These are phyloP conservation scores for Blepharisma stoltei DNA, from an alignment of 73 alveolate genomes.

Conservation along the genomic window DNA sequence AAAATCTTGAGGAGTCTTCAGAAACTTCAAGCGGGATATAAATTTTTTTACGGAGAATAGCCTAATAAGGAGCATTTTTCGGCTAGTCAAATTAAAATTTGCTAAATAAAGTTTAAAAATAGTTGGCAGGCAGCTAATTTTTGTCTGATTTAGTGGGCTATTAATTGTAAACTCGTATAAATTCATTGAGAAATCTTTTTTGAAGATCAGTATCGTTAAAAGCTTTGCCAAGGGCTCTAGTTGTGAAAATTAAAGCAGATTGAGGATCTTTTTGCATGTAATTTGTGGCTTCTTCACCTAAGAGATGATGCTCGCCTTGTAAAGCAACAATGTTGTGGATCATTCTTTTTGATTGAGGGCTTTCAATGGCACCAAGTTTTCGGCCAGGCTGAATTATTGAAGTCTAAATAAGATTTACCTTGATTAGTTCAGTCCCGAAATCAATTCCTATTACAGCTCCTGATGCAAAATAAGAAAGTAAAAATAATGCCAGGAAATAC, in stretches of 20 bases:
- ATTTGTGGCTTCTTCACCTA: constrained; percentile 55
- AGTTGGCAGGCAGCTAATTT: no score
- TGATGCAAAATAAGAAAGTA: not conserved
- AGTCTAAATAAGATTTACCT: constrained; percentile 59
- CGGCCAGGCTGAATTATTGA: constrained; percentile 82
- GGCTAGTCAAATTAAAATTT: no score
- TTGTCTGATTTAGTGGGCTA: no score
- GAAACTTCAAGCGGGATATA: not conserved
- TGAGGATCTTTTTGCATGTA: constrained; percentile 57
- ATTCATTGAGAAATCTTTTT: not conserved
- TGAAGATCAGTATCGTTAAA: not conserved
- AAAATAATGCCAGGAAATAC: no score
- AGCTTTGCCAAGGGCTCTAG: constrained; percentile 47
- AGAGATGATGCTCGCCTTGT: constrained; percentile 56
- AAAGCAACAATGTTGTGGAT: constrained; percentile 70
- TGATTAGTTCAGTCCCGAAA: constrained; percentile 85
- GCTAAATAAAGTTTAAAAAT: no score
- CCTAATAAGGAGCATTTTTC: no score
- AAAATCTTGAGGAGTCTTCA: not conserved
- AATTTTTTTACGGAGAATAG: no score
- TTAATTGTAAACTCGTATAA: no score
- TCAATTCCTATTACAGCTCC: constrained; percentile 87
- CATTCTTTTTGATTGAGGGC: constrained; percentile 75
- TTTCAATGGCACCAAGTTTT: constrained; percentile 86
- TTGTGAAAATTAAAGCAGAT: constrained; percentile 45